A percentile compares a stretch with the other conserved stretches of the same genome.
Evolutionary conservation across 2,329 filamentous ascomycete species (phyloP).

Genomic region (Pyricularia pennisetigena): DNA sequence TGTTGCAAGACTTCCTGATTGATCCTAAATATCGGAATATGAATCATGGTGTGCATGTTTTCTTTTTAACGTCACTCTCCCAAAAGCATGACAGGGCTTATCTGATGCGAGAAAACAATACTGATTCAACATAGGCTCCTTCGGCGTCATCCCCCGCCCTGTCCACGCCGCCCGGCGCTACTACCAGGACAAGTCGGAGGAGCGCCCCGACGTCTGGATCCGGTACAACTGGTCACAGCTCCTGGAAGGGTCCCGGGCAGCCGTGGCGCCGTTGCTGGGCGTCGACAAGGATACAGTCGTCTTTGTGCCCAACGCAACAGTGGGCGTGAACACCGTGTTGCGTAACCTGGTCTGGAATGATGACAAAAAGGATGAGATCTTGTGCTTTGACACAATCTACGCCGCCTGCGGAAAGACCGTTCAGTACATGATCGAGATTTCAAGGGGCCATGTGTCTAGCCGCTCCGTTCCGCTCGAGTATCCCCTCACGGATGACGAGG

Average conservation of each 20-base stretch:
- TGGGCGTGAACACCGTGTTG: constrained; percentile 69
- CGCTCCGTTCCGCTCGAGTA: constrained; percentile 53
- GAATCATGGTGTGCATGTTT: constrained; percentile 56
- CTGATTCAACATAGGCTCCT: constrained; percentile 52
- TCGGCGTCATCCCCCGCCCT: constrained; percentile 60
- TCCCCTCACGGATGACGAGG: constrained; percentile 58
- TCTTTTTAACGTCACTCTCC: no score
- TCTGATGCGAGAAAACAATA: background rate
- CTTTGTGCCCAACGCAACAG: constrained; percentile 74
- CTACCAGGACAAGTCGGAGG: constrained; percentile 60
- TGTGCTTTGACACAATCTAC: constrained; percentile 75
- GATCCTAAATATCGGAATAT: constrained; percentile 59
- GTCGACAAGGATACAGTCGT: constrained; percentile 58
- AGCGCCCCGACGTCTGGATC: constrained; percentile 65
- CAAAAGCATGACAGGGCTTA: background rate
- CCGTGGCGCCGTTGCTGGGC: constrained; percentile 53
- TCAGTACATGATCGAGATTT: constrained; percentile 60
- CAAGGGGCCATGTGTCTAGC: constrained; percentile 29
- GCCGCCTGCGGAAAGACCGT: constrained; percentile 67
- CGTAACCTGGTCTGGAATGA: constrained; percentile 58
- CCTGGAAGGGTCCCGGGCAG: constrained; percentile 54
- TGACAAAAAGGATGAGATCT: constrained; percentile 66
- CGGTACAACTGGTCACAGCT: constrained; percentile 54
- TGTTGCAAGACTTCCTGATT: constrained; percentile 45
- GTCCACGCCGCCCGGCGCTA: constrained; percentile 49